phyloP scores from a whole-genome alignment of 192 early-diverging fungal genomes.

The Coemansia sp. region DNA sequence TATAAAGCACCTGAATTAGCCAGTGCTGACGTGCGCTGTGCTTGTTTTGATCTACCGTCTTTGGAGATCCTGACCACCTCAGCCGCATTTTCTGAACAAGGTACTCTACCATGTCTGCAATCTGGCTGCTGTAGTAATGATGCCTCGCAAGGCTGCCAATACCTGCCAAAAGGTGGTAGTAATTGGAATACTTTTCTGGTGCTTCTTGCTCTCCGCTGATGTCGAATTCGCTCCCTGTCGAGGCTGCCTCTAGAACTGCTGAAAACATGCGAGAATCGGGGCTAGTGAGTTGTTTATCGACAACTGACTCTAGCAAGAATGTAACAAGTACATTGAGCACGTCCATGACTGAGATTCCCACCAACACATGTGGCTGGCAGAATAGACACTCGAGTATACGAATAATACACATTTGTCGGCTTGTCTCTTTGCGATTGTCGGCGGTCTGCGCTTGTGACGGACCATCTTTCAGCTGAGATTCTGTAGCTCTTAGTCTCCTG shows the following conservation, averaged over 20 bases:
- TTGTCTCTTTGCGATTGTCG: constrained; percentile 6
- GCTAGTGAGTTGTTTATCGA: neutral
- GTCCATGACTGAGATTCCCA: constrained; percentile 56
- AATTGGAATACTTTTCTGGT: constrained; percentile 14
- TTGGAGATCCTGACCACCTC: neutral
- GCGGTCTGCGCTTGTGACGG: neutral
- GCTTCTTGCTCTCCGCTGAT: neutral
- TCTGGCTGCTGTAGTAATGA: constrained; percentile 51
- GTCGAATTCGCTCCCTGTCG: neutral
- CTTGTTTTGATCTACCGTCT: neutral
- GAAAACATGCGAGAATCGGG: constrained; percentile 26
- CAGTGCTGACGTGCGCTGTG: constrained; percentile 4
- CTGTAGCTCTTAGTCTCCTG: neutral
- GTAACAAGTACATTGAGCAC: constrained; percentile 47
- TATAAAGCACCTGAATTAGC: neutral
- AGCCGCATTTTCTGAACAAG: constrained; percentile 38
- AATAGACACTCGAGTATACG: constrained; percentile 48
- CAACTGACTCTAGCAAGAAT: constrained; percentile 36
- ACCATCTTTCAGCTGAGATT: too few relatives aligned
- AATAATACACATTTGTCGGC: constrained; percentile 35
- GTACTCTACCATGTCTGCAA: constrained; percentile 43
- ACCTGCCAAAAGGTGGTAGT: constrained; percentile 47
- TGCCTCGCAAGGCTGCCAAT: constrained; percentile 53
- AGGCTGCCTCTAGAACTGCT: constrained; percentile 11
- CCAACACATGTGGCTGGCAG: constrained; percentile 49